These are phyloP conservation scores for Microglena sp. DNA, from an alignment of 139 green algal genomes.

Conservation along the genomic window DNA sequence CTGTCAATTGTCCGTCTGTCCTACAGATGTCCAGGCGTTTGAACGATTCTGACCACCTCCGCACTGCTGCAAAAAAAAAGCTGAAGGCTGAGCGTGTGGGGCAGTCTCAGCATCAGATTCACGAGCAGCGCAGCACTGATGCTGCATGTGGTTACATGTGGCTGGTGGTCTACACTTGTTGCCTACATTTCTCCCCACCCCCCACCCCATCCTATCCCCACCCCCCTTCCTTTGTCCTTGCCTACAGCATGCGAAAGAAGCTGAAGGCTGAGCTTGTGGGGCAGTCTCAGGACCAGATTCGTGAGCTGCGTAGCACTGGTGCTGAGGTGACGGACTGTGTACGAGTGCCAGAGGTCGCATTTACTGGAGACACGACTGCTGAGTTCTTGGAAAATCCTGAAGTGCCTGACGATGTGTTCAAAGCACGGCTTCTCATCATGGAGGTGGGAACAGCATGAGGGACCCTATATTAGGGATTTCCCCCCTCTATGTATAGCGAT, in stretches of 20 bases:
- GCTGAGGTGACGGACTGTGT: constrained; percentile 28
- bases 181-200: too few species aligned
- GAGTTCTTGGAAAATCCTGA: constrained; percentile 39
- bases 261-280: constrained; percentile 55
- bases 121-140: too few species aligned
- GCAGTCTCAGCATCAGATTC: too few species aligned
- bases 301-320: constrained; percentile 24
- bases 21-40: too few species aligned
- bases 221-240: not conserved
- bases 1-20: too few species aligned
- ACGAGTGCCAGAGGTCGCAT: constrained; percentile 62
- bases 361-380: constrained; percentile 75
- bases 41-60: too few species aligned
- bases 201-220: too few species aligned
- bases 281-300: constrained; percentile 34
- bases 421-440: constrained; percentile 53
- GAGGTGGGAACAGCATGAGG: constrained; percentile 23
- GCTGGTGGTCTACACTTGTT: too few species aligned
- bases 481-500: not conserved
- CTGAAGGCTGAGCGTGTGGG: too few species aligned
- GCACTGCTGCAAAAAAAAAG: too few species aligned
- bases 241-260: constrained; percentile 55
- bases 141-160: too few species aligned
- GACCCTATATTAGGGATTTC: not conserved
- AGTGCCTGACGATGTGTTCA: constrained; percentile 30